Percentiles rank a stretch among this genome's conserved stretches.
Evolutionary conservation across 208 protist genomes (phyloP).

Genomic region (Angomonas deanei): DNA sequence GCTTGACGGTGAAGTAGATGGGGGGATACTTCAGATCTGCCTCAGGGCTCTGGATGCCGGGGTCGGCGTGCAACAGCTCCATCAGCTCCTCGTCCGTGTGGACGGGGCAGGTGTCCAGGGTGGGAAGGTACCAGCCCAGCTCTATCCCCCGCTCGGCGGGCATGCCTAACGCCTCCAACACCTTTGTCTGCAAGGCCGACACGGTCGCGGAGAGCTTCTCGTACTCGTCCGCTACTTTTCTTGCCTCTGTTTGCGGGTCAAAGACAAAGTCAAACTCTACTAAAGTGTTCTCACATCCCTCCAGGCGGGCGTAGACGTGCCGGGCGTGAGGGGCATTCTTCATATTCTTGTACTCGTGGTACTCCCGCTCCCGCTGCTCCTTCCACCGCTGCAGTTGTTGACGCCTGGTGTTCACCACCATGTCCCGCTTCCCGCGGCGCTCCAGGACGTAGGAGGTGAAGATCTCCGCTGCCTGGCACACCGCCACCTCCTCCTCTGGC

Average conservation of each 20-base stretch:
- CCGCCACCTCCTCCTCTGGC: constrained; percentile 64
- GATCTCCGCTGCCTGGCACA: constrained; percentile 66
- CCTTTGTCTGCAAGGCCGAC: constrained; percentile 31
- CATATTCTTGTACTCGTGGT: constrained; percentile 49
- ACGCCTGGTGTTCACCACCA: constrained; percentile 55
- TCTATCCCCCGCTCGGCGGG: constrained; percentile 56
- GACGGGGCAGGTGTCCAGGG: constrained; percentile 76
- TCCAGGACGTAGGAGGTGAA: constrained; percentile 85
- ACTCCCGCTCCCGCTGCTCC: constrained; percentile 72
- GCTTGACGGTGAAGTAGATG: constrained; percentile 87
- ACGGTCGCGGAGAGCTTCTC: constrained; percentile 18
- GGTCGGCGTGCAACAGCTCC: constrained; percentile 71
- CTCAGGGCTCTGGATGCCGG: constrained; percentile 69
- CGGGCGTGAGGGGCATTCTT: constrained; percentile 51
- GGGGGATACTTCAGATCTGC: constrained; percentile 67
- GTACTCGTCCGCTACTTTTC: neutral
- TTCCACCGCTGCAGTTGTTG: constrained; percentile 60
- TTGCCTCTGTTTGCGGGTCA: constrained; percentile 16
- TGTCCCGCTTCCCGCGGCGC: constrained; percentile 39
- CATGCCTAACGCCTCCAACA: constrained; percentile 47
- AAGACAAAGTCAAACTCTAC: constrained; percentile 83
- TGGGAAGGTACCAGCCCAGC: constrained; percentile 84
- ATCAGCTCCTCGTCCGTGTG: constrained; percentile 70
- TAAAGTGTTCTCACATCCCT: constrained; percentile 84
- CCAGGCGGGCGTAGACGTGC: constrained; percentile 77